Percentiles rank a stretch among this genome's conserved stretches.
These are phyloP conservation scores for Annona squamosa DNA, from an alignment of 164 flowering plant genomes.

Conservation along the genomic window DNA sequence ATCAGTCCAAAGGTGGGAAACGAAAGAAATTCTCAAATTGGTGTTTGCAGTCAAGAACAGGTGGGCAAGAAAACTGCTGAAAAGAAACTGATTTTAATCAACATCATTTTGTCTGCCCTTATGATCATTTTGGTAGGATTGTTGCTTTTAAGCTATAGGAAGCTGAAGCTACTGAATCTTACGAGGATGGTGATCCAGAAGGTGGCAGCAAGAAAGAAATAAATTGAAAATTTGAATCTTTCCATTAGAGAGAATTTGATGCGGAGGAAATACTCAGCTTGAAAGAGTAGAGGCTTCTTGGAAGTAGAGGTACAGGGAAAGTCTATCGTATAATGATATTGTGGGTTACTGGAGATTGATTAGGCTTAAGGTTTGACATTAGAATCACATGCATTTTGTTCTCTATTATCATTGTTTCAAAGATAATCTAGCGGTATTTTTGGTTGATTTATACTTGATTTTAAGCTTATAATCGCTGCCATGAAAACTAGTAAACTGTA, in stretches of 20 bases:
- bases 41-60: constrained; percentile 30
- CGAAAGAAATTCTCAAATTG: constrained; percentile 19
- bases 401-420: too few species aligned
- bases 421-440: too few species aligned
- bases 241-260: constrained; percentile 57
- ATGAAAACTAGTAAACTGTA: too few species aligned
- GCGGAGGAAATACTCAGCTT: constrained; percentile 57
- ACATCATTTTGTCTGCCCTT: constrained; percentile 27
- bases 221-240: constrained; percentile 59
- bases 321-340: too few species aligned
- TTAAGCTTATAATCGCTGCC: too few species aligned
- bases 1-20: constrained; percentile 22
- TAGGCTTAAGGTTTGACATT: too few species aligned
- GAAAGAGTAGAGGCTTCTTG: constrained; percentile 66
- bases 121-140: constrained; percentile 33
- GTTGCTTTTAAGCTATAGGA: constrained; percentile 45
- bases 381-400: too few species aligned
- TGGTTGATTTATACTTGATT: too few species aligned
- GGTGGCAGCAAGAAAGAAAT: constrained; percentile 22
- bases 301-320: constrained; percentile 80
- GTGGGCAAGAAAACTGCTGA: constrained; percentile 15
- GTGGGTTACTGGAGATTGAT: too few species aligned
- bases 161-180: constrained; percentile 27
- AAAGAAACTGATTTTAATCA: constrained; percentile 23
- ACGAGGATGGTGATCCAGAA: constrained; percentile 20